Conservation (phyloP, 2,329 filamentous ascomycete species). For the Exophiala lecanii-corni region DNA sequence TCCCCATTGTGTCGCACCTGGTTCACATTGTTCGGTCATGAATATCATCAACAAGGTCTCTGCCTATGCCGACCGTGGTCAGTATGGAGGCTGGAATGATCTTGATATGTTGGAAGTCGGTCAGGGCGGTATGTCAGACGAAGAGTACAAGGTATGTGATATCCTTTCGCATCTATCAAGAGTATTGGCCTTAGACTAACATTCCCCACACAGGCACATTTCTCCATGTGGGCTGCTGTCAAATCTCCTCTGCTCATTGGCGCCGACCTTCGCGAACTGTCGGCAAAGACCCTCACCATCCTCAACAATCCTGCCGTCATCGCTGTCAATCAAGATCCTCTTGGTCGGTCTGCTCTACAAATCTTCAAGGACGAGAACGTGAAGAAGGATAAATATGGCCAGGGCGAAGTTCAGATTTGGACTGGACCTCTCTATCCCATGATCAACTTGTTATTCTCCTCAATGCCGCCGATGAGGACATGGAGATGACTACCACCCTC, state of each 20-base stretch:
- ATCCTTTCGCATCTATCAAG: background rate
- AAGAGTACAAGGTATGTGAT: slow-evolving; percentile 23
- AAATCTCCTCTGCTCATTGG: slow-evolving; percentile 47
- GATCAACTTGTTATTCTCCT: slow-evolving; percentile 48
- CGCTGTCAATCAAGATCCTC: slow-evolving; percentile 46
- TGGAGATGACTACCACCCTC: slow-evolving; percentile 48
- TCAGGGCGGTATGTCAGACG: slow-evolving; percentile 39
- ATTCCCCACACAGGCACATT: slow-evolving; percentile 31
- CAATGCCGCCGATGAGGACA: slow-evolving; percentile 44
- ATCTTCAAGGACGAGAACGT: slow-evolving; percentile 43
- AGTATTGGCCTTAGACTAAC: slow-evolving; percentile 40
- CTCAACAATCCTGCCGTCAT: slow-evolving; percentile 46
- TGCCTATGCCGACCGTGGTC: slow-evolving; percentile 37
- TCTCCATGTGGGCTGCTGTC: slow-evolving; percentile 45
- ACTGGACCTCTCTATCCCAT: slow-evolving; percentile 44
- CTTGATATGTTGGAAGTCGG: slow-evolving; percentile 37
- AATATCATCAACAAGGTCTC: slow-evolving; percentile 48
- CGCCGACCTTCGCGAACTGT: slow-evolving; percentile 39
- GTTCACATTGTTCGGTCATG: slow-evolving; percentile 47
- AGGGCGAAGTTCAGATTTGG: slow-evolving; percentile 49
- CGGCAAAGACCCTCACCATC: slow-evolving; percentile 40
- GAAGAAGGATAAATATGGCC: slow-evolving; percentile 39
- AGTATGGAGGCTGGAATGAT: slow-evolving; percentile 46
- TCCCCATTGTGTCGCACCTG: slow-evolving; percentile 40
- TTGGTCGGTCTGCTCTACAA: slow-evolving; percentile 39